Base-by-base conservation (phyloP, 805 yeast species). In the Cyberlindnera samutprakarnensis region DNA sequence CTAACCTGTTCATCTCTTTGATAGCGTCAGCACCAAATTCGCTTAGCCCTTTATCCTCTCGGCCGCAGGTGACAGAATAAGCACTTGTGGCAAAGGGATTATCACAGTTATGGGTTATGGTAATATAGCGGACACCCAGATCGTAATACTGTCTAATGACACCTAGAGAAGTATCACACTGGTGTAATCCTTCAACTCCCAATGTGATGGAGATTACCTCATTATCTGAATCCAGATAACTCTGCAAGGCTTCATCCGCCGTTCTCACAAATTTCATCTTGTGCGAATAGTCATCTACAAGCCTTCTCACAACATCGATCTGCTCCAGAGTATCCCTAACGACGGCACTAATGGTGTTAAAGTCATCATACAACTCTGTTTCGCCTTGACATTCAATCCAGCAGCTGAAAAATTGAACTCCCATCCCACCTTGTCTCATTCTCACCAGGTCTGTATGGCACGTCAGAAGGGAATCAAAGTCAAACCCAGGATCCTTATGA, bases 51-150 rank as follows among this genome's bases (percentile, higher is more conserved):
- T 44, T 41, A 41, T 68, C 76, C 7, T 54, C 57, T 24, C 56
- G 52, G 1, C 75, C 74, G 13, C 59, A 71, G n/a, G 66, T 41
- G 5, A 62, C 59, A 0, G 71, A 59, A 6, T 68, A 57, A 7
- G 75, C 75, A 10, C 76, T 71, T 10, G 74, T 69, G 3, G 76
- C 75, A 51, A 68, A 71, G 6, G 76, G 75, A 38, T 71, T 71
- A 40, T 70, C 75, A 50, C 76, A 69, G 43, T 70, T 70, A 37
- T 70, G 76, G 0, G 75, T 70, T 31, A 71, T 45, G 0, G 77
- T 71, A 25, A 68, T 63, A 44, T 71, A 71, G 22, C 75, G 42
- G n/a, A 70, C 72, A 12, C 76, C 76, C 21, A 71, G 39, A 6
- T 65, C 70, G 40, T 49, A 62, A 43, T 65, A 71, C 43, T 60